These are phyloP conservation scores for Umbelopsis ramanniana DNA, from an alignment of 192 early-diverging fungal genomes.

Conservation along the genomic window DNA sequence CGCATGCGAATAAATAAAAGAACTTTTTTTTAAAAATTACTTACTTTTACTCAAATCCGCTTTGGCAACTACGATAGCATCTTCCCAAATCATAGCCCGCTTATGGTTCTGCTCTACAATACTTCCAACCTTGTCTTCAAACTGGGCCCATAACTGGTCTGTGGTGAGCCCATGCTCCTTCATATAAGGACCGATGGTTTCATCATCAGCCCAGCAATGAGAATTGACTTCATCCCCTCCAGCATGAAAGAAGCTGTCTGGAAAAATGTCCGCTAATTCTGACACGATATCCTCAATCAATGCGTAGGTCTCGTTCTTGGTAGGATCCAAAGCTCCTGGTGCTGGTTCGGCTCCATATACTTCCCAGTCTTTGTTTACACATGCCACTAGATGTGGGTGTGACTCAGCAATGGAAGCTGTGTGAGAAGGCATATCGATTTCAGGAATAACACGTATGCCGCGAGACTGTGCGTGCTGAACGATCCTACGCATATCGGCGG, in stretches of 20 bases:
- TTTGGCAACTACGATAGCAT: conserved; percentile 56
- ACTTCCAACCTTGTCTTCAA: conserved; percentile 19
- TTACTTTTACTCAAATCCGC: background rate
- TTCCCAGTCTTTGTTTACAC: conserved; percentile 61
- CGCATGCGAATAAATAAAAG: too few species aligned
- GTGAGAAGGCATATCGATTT: conserved; percentile 87
- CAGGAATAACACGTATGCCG: conserved; percentile 85
- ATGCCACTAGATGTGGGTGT: conserved; percentile 64
- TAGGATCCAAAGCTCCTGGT: conserved; percentile 80
- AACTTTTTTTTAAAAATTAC: background rate
- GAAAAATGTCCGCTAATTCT: conserved; percentile 66
- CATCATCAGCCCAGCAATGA: conserved; percentile 59
- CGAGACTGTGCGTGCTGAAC: conserved; percentile 71
- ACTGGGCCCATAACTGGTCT: conserved; percentile 31
- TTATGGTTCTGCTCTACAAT: conserved; percentile 33
- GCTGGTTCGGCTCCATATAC: conserved; percentile 77
- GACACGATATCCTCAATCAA: conserved; percentile 62
- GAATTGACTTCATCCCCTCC: conserved; percentile 77
- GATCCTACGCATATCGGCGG: conserved; percentile 65
- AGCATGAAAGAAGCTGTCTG: conserved; percentile 74
- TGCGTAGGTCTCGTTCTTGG: conserved; percentile 58
- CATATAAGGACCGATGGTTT: conserved; percentile 37
- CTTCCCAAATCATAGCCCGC: conserved; percentile 79
- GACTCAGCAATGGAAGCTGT: conserved; percentile 48
- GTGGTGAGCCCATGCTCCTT: conserved; percentile 23